phyloP scores from a whole-genome alignment of 2,329 filamentous ascomycete genomes.

The Monosporascus cannonballus region DNA sequence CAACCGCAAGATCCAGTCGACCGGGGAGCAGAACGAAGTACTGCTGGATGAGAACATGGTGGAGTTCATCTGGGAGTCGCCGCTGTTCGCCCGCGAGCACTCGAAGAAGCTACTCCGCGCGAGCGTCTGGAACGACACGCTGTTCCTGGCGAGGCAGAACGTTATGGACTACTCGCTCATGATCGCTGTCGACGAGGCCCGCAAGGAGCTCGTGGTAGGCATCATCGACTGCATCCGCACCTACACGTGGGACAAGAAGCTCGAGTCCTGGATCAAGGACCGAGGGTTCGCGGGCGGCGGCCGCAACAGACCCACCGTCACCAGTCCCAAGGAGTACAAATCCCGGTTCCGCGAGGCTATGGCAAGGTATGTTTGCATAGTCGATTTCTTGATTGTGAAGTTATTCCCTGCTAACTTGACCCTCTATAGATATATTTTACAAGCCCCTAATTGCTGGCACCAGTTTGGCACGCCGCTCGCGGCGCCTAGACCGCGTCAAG shows the following conservation, averaged over 20 bases:
- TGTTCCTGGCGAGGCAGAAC: slow-evolving; percentile 90
- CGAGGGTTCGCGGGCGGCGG: slow-evolving; percentile 73
- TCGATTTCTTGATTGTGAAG: background rate
- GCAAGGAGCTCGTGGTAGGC: slow-evolving; percentile 88
- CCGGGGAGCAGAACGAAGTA: slow-evolving; percentile 93
- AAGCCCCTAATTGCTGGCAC: slow-evolving; percentile 72
- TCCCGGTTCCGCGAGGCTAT: slow-evolving; percentile 93
- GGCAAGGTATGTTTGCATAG: slow-evolving; percentile 58
- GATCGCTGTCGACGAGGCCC: slow-evolving; percentile 90
- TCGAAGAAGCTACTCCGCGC: slow-evolving; percentile 88
- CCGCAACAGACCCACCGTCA: slow-evolving; percentile 86
- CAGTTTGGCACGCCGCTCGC: slow-evolving; percentile 44
- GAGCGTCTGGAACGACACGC: slow-evolving; percentile 94
- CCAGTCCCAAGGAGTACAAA: slow-evolving; percentile 96
- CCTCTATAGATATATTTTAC: slow-evolving; percentile 56
- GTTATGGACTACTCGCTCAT: slow-evolving; percentile 99
- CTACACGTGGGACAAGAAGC: slow-evolving; percentile 99
- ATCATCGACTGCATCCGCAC: slow-evolving; percentile 98
- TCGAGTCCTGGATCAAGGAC: slow-evolving; percentile 99
- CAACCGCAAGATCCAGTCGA: slow-evolving; percentile 94
- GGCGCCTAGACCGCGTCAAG: slow-evolving; percentile 16
- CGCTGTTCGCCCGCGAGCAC: slow-evolving; percentile 90
- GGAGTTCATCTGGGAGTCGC: slow-evolving; percentile 97
- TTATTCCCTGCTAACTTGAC: slow-evolving; percentile 6
- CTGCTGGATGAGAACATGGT: slow-evolving; percentile 98